A percentile compares a stretch with the other conserved stretches of the same genome.
Conservation (phyloP, 768 basidiomycete genomes). For the Lentinula edodes region DNA sequence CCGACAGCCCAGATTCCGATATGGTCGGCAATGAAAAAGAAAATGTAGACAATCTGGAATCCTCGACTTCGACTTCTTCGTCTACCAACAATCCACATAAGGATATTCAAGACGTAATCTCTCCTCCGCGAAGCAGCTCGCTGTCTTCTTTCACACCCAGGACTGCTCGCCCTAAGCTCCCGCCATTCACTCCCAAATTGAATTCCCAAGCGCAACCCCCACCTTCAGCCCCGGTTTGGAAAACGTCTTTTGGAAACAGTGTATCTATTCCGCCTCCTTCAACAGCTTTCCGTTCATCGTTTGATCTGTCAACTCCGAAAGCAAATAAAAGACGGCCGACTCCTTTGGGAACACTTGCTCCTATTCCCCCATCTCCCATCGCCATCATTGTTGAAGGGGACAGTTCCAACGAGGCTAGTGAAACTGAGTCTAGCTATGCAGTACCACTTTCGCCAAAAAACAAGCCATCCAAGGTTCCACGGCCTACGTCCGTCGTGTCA, state of each 20-base stretch:
- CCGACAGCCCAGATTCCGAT: constrained; percentile 19
- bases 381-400: constrained; percentile 37
- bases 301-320: constrained; percentile 31
- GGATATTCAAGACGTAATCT: constrained; percentile 21
- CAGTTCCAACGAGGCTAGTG: constrained; percentile 2
- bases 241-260: constrained; percentile 40
- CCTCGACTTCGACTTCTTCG: constrained; percentile 11
- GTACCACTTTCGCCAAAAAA: not conserved
- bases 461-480: constrained; percentile 14
- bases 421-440: not conserved
- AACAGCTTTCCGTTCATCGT: constrained; percentile 49
- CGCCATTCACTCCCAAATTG: constrained; percentile 1
- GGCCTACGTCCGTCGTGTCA: not conserved
- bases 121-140: constrained; percentile 16
- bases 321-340: constrained; percentile 58
- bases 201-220: constrained; percentile 25
- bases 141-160: constrained; percentile 17
- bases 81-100: constrained; percentile 40
- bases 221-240: constrained; percentile 54
- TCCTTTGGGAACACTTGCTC: constrained; percentile 56
- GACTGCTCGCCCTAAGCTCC: constrained; percentile 20
- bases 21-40: constrained; percentile 17
- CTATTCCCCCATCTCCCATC: constrained; percentile 71
- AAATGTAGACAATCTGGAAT: constrained; percentile 25
- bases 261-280: constrained; percentile 39